Evolutionary conservation across 495 filamentous ascomycete genomes (phyloP), one percentile per base, ranked within the genome.

Genomic region (Cudoniella acicularis): DNA sequence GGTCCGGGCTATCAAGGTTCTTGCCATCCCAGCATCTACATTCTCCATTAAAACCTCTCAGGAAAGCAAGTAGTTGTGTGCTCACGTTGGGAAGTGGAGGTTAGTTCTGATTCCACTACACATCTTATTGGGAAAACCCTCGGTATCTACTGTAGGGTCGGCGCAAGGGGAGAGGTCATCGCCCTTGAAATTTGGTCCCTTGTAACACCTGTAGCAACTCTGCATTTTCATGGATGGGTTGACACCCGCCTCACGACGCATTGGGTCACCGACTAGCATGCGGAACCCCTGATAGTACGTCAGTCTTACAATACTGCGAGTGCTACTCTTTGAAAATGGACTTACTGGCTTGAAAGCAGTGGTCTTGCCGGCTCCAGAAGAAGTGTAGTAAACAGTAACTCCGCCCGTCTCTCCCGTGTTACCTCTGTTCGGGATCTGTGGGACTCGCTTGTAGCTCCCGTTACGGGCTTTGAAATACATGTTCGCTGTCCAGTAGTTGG

Each of bases 1-100:
- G n/a, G n/a, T n/a, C n/a, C n/a, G n/a, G n/a, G n/a, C n/a, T n/a
- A n/a, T 83, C 79, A 40, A 85, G 75, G 10, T 90, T 79, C 59
- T 85, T 79, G 36, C 91, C 91, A 67, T 95, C 87, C 91, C 91
- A 95, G 80, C 91, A 96, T 0, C 86, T 88, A 3, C 89, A 90
- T 45, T 71, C 78, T 50, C 10, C 10, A 22, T 50, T 49, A 57
- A 24, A 49, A 48, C 10, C 22, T 27, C 16, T 11, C 6, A 13
- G 18, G 27, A 17, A 23, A 57, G 26, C n/a, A n/a, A 57, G 9
- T 13, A 26, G 23, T 13, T 30, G n/a, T 16, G 54, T 10, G 9
- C 67, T 68, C 66, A 76, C 0, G 87, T 89, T 3, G 91, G 91
- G 74, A 95, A 96, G 81, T 89, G 85, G 54, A 96, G 68, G 66